Conservation (phyloP, 2,329 filamentous ascomycete species). For the Ceratocystis cubensis region DNA sequence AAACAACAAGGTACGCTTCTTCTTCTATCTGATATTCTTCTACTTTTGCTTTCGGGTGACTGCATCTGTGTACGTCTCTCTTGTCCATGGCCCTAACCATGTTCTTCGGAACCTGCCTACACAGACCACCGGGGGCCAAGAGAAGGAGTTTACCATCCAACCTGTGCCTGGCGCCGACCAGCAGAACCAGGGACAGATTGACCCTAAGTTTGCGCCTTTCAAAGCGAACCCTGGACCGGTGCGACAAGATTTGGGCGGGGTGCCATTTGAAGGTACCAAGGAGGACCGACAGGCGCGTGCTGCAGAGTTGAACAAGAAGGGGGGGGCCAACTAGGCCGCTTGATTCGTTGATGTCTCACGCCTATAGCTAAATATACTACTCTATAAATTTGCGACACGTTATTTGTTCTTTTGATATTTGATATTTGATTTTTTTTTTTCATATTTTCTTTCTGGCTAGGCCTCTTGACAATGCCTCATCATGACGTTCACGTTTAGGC, state of each 20-base stretch:
- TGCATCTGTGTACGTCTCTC: slow-evolving; percentile 13
- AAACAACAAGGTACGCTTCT: slow-evolving; percentile 19
- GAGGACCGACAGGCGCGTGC: slow-evolving; percentile 56
- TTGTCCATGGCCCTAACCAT: slow-evolving; percentile 18
- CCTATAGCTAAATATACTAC: too few species aligned
- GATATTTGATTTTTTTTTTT: too few species aligned
- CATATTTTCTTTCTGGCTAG: too few species aligned
- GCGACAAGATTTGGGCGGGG: slow-evolving; percentile 40
- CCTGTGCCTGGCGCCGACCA: slow-evolving; percentile 30
- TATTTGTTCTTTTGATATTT: too few species aligned
- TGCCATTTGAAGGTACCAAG: slow-evolving; percentile 48
- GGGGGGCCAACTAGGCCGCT: slow-evolving; percentile 21
- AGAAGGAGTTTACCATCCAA: slow-evolving; percentile 36
- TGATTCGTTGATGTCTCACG: too few species aligned
- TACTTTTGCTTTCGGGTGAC: slow-evolving; percentile 15
- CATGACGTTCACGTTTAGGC: too few species aligned
- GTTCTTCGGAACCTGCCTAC: slow-evolving; percentile 6
- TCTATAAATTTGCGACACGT: too few species aligned
- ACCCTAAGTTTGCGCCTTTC: slow-evolving; percentile 40
- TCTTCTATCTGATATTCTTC: slow-evolving; percentile 15
- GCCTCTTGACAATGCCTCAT: too few species aligned
- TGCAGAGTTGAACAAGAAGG: slow-evolving; percentile 50
- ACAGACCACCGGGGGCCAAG: slow-evolving; percentile 23
- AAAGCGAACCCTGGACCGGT: slow-evolving; percentile 47
- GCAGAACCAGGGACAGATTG: slow-evolving; percentile 25